phyloP scores from a whole-genome alignment of 305 asterid genomes.

The Striga hermonthica region DNA sequence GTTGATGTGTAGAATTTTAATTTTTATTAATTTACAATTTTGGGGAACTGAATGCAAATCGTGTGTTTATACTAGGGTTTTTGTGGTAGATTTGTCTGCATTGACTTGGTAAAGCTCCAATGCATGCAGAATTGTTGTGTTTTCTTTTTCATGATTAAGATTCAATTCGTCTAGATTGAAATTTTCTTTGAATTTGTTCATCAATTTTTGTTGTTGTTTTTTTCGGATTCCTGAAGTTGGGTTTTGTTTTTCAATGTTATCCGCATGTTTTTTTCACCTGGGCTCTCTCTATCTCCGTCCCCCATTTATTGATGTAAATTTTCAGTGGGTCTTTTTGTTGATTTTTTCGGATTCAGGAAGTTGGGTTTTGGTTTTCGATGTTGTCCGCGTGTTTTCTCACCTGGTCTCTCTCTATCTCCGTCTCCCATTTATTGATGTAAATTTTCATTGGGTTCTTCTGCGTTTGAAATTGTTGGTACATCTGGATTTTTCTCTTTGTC shows the following conservation, averaged over 20 bases:
- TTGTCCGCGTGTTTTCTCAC: slow-evolving; percentile 16
- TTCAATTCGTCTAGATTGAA: slow-evolving; percentile 28
- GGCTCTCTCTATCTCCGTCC: not conserved
- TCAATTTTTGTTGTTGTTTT: not conserved
- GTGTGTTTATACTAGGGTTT: slow-evolving; percentile 24
- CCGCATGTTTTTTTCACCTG: slow-evolving; percentile 19
- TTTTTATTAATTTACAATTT: slow-evolving; percentile 19
- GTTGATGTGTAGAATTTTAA: slow-evolving; percentile 9
- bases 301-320: slow-evolving; percentile 10
- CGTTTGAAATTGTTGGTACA: slow-evolving; percentile 28
- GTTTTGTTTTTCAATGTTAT: slow-evolving; percentile 27
- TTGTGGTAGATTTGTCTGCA: slow-evolving; percentile 30
- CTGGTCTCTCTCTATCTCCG: slow-evolving; percentile 10
- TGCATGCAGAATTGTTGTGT: slow-evolving; percentile 40
- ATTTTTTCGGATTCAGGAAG: slow-evolving; percentile 17
- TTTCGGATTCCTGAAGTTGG: slow-evolving; percentile 16
- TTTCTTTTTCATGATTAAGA: not conserved
- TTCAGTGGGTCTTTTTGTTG: slow-evolving; percentile 32
- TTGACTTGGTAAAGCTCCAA: slow-evolving; percentile 35
- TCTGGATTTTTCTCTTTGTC: slow-evolving; percentile 16
- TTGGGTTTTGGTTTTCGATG: slow-evolving; percentile 28
- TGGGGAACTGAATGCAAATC: slow-evolving; percentile 24
- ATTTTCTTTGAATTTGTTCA: slow-evolving; percentile 5
- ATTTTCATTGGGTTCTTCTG: slow-evolving; percentile 33
- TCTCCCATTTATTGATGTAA: slow-evolving; percentile 7